Percentiles rank a stretch among this genome's conserved stretches.
Conservation (phyloP, 2,329 filamentous ascomycete species). For the Colletotrichum costaricense region DNA sequence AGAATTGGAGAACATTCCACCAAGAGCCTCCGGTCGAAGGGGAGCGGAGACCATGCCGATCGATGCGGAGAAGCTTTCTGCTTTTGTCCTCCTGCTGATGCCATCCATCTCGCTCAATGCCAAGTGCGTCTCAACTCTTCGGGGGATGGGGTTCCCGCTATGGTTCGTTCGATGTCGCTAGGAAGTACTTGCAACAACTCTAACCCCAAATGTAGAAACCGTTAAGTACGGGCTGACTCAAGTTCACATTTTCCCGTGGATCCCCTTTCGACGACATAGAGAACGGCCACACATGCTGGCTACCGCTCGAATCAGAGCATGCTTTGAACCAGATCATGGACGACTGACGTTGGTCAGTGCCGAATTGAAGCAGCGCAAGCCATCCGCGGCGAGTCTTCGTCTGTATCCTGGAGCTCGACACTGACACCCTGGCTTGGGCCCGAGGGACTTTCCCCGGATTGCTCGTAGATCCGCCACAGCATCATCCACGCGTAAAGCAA, state of each 20-base stretch:
- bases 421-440: not conserved
- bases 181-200: slow-evolving; percentile 8
- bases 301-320: slow-evolving; percentile 32
- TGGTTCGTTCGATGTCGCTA: slow-evolving; percentile 12
- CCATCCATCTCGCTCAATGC: slow-evolving; percentile 1
- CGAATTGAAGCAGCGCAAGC: slow-evolving; percentile 12
- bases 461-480: slow-evolving; percentile 1
- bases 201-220: not conserved
- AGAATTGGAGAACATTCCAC: not conserved
- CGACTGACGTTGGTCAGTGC: slow-evolving; percentile 9
- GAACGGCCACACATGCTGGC: not conserved
- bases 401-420: slow-evolving; percentile 1
- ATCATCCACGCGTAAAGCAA: not conserved
- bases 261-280: not conserved
- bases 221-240: not conserved
- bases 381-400: not conserved
- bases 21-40: slow-evolving; percentile 29
- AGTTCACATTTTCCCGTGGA: not conserved
- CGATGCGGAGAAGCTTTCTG: slow-evolving; percentile 36
- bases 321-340: slow-evolving; percentile 3
- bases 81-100: slow-evolving; percentile 26
- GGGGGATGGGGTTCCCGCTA: not conserved
- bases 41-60: slow-evolving; percentile 33
- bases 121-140: slow-evolving; percentile 29
- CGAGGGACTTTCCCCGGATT: slow-evolving; percentile 1